Percentiles rank a stretch among this genome's conserved stretches.
Evolutionary conservation across 2,329 filamentous ascomycete species (phyloP).

Genomic region (Lasiodiplodia sp.): DNA sequence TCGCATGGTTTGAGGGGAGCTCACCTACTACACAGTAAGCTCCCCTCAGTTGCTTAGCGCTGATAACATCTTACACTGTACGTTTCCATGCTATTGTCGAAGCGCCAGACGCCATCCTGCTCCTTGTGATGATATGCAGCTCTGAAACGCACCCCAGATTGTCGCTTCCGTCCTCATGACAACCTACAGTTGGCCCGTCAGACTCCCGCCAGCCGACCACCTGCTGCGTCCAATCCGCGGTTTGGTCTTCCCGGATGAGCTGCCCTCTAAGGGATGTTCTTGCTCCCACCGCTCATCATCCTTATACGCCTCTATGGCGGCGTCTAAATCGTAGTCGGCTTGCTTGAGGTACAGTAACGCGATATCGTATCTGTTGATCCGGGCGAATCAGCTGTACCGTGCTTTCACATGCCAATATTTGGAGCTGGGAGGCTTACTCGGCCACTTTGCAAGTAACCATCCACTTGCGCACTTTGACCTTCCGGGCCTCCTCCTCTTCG

Average conservation of each 20-base stretch:
- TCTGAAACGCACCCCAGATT: slow-evolving; percentile 23
- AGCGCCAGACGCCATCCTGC: slow-evolving; percentile 20
- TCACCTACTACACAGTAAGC: slow-evolving; percentile 13
- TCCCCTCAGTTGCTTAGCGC: slow-evolving; percentile 2
- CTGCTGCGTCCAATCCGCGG: slow-evolving; percentile 39
- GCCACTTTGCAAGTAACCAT: slow-evolving; percentile 78
- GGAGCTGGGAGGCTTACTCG: slow-evolving; percentile 61
- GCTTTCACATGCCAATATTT: neutral
- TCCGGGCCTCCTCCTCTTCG: slow-evolving; percentile 75
- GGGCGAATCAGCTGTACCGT: neutral
- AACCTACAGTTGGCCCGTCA: slow-evolving; percentile 45
- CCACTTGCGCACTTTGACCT: slow-evolving; percentile 74
- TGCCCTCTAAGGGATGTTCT: slow-evolving; percentile 65
- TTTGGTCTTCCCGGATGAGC: slow-evolving; percentile 53
- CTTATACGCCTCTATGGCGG: slow-evolving; percentile 68
- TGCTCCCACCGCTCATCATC: slow-evolving; percentile 80
- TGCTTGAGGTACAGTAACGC: slow-evolving; percentile 79
- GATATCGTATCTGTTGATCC: slow-evolving; percentile 65
- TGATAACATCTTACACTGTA: slow-evolving; percentile 13
- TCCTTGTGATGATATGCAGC: slow-evolving; percentile 22
- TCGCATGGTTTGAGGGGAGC: slow-evolving; percentile 9
- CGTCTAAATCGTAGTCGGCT: slow-evolving; percentile 69
- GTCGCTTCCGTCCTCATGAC: slow-evolving; percentile 8
- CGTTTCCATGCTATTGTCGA: slow-evolving; percentile 17
- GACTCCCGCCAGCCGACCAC: slow-evolving; percentile 45